Percentiles rank a stretch among this genome's conserved stretches.
Conservation (phyloP, 1,139 yeast species). For the Lodderomyces elongisporus region DNA sequence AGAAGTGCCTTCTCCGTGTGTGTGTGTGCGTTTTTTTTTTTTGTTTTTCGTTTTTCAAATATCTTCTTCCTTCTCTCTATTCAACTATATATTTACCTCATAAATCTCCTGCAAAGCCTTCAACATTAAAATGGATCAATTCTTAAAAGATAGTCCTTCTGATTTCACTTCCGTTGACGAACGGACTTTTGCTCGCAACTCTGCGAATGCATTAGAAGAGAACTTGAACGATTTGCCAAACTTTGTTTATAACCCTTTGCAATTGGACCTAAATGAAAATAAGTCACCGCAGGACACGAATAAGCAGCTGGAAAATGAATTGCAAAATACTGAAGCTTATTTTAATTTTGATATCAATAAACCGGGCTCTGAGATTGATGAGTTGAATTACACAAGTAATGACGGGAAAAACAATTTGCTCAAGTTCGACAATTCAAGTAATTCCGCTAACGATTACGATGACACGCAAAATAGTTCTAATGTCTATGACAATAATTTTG, state of each 20-base stretch:
- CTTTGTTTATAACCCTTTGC: background rate
- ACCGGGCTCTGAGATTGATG: too few species aligned
- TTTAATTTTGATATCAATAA: slow-evolving; percentile 8
- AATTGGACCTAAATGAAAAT: background rate
- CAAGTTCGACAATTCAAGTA: slow-evolving; percentile 3
- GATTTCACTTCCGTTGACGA: slow-evolving; percentile 15
- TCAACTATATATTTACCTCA: too few species aligned
- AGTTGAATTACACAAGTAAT: too few species aligned
- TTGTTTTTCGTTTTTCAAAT: too few species aligned
- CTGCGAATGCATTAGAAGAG: slow-evolving; percentile 9
- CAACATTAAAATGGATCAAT: slow-evolving; percentile 36
- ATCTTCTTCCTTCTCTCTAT: too few species aligned
- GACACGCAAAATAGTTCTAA: slow-evolving; percentile 4
- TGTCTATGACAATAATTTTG: slow-evolving; percentile 2
- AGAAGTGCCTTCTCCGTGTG: too few species aligned
- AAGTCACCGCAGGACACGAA: background rate
- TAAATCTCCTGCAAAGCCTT: too few species aligned
- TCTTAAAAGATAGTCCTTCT: slow-evolving; percentile 35
- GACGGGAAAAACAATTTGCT: background rate
- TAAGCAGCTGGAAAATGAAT: background rate
- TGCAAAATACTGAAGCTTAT: slow-evolving; percentile 6
- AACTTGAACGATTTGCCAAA: slow-evolving; percentile 7
- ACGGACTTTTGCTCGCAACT: slow-evolving; percentile 2
- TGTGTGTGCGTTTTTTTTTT: too few species aligned
- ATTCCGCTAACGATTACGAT: slow-evolving; percentile 3